phyloP scores from a whole-genome alignment of 2,329 filamentous ascomycete species.

The Fusarium equiseti region DNA sequence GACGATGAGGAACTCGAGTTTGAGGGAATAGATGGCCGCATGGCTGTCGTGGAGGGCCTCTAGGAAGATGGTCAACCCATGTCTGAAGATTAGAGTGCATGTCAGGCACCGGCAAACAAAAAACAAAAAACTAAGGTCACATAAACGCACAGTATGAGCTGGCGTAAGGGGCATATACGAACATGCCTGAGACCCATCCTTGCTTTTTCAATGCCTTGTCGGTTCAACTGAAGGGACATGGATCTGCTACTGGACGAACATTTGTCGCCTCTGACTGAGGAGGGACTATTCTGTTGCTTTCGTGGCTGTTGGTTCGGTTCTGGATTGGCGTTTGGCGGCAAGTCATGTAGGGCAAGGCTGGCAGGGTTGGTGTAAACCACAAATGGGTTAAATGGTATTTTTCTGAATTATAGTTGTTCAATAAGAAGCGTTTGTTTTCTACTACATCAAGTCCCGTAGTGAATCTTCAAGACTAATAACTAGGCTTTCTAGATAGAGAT shows the following conservation, averaged over 20 bases:
- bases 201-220: not conserved
- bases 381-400: slow-evolving; percentile 32
- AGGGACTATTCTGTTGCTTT: slow-evolving; percentile 26
- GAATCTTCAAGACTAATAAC: not conserved
- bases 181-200: not conserved
- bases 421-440: slow-evolving; percentile 37
- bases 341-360: slow-evolving; percentile 27
- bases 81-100: slow-evolving; percentile 5
- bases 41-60: slow-evolving; percentile 47
- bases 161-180: slow-evolving; percentile 8
- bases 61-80: slow-evolving; percentile 17
- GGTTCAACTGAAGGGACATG: not conserved
- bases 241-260: slow-evolving; percentile 6
- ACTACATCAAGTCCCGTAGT: not conserved
- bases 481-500: not conserved
- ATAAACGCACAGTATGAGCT: not conserved
- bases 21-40: slow-evolving; percentile 53
- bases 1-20: slow-evolving; percentile 63
- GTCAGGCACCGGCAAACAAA: slow-evolving; percentile 1
- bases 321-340: slow-evolving; percentile 46
- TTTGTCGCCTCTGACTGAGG: not conserved
- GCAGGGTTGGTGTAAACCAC: slow-evolving; percentile 37
- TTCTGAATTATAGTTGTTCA: slow-evolving; percentile 41
- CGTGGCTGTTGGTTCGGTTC: slow-evolving; percentile 34
- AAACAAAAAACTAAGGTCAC: not conserved